Percentiles rank a stretch among this genome's conserved stretches.
phyloP scores from a whole-genome alignment of 2,329 filamentous ascomycete species.

The Aspergillus tamarii region DNA sequence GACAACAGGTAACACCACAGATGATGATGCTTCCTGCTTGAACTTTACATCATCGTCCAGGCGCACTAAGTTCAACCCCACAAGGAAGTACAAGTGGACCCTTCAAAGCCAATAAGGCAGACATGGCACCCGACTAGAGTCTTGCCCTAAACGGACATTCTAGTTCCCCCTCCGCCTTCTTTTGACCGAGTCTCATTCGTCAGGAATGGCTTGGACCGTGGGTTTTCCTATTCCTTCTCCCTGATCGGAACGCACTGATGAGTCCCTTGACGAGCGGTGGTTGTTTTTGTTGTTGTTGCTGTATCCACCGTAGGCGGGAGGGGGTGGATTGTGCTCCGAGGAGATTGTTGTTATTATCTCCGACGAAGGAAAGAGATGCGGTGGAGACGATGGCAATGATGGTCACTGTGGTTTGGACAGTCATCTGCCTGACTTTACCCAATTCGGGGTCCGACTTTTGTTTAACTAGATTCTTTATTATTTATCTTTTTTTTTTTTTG shows the following conservation, averaged over 20 bases:
- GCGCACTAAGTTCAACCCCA: neutral
- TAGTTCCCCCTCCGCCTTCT: neutral
- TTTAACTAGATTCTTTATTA: neutral
- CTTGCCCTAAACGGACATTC: neutral
- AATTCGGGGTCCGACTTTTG: neutral
- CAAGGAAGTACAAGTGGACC: neutral
- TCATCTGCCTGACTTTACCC: neutral
- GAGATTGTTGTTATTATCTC: neutral
- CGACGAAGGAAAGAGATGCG: neutral
- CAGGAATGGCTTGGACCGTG: neutral
- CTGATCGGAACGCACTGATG: neutral
- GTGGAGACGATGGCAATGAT: neutral
- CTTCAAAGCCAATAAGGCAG: neutral
- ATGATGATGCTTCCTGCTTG: neutral
- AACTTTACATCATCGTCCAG: constrained; percentile 4
- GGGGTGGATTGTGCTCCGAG: neutral
- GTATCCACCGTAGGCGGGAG: neutral
- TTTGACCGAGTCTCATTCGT: neutral
- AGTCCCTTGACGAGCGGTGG: neutral
- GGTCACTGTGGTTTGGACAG: neutral
- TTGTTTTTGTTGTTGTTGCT: too few species aligned
- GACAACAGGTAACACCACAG: constrained; percentile 1
- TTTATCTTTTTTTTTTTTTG: neutral
- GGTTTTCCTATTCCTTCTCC: neutral
- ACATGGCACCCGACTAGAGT: neutral